Evolutionary conservation across 2,329 filamentous ascomycete genomes (phyloP).

Genomic region (Fusarium sacchari): DNA sequence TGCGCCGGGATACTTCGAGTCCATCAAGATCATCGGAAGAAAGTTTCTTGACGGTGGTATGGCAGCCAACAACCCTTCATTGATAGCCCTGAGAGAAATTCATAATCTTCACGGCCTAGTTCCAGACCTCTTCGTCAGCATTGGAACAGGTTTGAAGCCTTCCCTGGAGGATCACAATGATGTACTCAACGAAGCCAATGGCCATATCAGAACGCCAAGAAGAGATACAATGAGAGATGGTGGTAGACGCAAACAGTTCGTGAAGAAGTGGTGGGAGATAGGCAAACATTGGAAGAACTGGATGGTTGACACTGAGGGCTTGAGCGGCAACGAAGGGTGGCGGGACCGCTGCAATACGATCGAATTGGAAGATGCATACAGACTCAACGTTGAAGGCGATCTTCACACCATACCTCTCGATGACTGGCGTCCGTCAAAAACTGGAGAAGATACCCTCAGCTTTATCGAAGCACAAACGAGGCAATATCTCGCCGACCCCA

Average conservation of each 20-base stretch:
- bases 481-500: neutral
- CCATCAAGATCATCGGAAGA: neutral
- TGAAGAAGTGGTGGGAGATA: neutral
- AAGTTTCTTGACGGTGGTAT: neutral
- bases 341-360: neutral
- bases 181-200: too few relatives aligned
- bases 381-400: neutral
- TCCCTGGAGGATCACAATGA: fast-evolving
- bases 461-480: neutral
- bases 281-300: neutral
- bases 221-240: neutral
- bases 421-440: neutral
- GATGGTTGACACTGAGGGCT: neutral
- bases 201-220: too few relatives aligned
- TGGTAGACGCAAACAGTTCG: neutral
- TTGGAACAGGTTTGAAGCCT: neutral
- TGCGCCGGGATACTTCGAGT: neutral
- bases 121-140: neutral
- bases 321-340: neutral
- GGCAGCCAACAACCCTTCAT: neutral
- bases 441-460: neutral
- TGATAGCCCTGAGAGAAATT: neutral
- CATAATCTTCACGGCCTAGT: neutral
- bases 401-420: neutral
- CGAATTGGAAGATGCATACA: neutral